phyloP scores from a whole-genome alignment of 2,329 filamentous ascomycete species.

The Cadophora gregata region DNA sequence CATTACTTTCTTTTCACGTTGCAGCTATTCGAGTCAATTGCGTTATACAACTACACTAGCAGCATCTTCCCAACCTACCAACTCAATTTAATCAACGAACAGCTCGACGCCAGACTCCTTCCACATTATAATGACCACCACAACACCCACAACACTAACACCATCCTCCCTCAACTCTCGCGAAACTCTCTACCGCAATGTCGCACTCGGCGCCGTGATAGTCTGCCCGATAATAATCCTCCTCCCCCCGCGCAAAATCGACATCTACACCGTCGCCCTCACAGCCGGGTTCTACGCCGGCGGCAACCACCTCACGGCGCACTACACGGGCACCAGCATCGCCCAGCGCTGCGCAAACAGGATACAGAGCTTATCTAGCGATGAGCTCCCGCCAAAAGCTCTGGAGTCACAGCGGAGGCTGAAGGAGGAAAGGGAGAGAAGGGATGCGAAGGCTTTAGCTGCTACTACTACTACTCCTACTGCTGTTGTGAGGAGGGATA shows the following conservation, averaged over 20 bases:
- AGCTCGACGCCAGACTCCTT: neutral
- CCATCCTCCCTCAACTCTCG: slow-evolving; percentile 13
- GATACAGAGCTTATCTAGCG: slow-evolving; percentile 17
- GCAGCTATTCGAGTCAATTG: too few species aligned
- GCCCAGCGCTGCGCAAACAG: slow-evolving; percentile 31
- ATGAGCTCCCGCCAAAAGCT: slow-evolving; percentile 35
- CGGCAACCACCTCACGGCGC: slow-evolving; percentile 41
- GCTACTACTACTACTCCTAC: neutral
- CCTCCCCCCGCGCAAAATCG: slow-evolving; percentile 66
- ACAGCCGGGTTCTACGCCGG: slow-evolving; percentile 46
- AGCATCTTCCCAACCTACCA: neutral
- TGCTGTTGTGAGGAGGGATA: too few species aligned
- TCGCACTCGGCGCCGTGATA: slow-evolving; percentile 54
- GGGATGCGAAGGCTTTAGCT: slow-evolving; percentile 15
- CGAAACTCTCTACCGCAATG: slow-evolving; percentile 33
- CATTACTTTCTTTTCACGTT: too few species aligned
- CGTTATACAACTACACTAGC: neutral
- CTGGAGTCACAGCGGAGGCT: slow-evolving; percentile 36
- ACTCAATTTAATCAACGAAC: neutral
- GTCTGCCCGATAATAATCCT: slow-evolving; percentile 59
- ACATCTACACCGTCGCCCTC: slow-evolving; percentile 63
- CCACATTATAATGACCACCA: slow-evolving; percentile 23
- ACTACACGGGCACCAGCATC: slow-evolving; percentile 42
- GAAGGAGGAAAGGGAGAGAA: slow-evolving; percentile 35
- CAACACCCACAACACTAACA: slow-evolving; percentile 22